Evolutionary conservation across 805 yeast species (phyloP).

Genomic region (Wickerhamomyces rabaulensis): DNA sequence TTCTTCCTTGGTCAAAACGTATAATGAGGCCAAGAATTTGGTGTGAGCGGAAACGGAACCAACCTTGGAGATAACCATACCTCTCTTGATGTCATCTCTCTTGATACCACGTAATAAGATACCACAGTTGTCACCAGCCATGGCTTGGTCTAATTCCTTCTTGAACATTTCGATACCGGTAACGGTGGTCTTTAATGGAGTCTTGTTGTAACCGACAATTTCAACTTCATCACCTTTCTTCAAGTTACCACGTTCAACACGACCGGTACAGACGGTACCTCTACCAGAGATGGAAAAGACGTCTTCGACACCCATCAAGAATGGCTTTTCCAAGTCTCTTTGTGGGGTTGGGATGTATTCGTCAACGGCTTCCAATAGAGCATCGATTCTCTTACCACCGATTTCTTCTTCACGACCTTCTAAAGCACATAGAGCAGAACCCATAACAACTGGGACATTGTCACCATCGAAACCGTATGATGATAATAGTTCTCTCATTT

Average conservation of each 20-base stretch:
- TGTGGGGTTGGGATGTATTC: conserved; percentile 92
- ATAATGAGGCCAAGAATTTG: conserved; percentile 89
- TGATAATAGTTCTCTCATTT: conserved; percentile 93
- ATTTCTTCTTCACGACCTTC: conserved; percentile 86
- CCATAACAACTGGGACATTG: conserved; percentile 96
- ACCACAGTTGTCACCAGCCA: conserved; percentile 99
- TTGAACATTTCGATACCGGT: conserved; percentile 99
- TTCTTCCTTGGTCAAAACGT: conserved; percentile 91
- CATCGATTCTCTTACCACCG: conserved; percentile 78
- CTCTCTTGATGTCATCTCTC: conserved; percentile 95
- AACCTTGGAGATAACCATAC: conserved; percentile 95
- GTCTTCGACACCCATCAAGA: conserved; percentile 96
- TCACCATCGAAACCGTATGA: conserved; percentile 98
- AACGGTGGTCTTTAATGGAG: conserved; percentile 87
- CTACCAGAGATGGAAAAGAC: conserved; percentile 98
- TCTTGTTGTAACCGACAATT: conserved; percentile 86
- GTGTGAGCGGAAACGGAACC: conserved; percentile 89
- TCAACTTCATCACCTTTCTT: conserved; percentile 99
- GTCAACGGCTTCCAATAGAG: conserved; percentile 88
- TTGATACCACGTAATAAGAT: conserved; percentile 94
- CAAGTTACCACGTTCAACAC: conserved; percentile 97
- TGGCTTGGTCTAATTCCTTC: conserved; percentile 95
- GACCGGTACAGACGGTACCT: conserved; percentile 98
- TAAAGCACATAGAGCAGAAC: conserved; percentile 95
- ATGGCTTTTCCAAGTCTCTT: conserved; percentile 94